Conservation (phyloP, 1,284 basidiomycete genomes). For the Kwoniella shivajii region DNA sequence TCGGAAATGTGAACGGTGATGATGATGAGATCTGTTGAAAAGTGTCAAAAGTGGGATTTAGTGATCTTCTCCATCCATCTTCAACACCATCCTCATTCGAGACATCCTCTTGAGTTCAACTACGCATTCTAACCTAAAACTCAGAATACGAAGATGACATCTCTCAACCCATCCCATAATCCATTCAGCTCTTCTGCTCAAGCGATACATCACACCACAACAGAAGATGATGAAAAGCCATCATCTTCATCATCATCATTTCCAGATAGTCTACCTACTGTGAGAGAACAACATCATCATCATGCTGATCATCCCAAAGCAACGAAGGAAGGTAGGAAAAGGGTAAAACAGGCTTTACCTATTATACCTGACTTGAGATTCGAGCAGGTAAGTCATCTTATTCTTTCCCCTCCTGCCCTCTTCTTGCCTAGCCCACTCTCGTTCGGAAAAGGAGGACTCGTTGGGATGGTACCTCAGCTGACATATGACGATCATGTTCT, state of each 20-base stretch:
- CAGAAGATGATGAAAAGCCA: not conserved
- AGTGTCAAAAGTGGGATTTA: too few relatives aligned
- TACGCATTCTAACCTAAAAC: too few relatives aligned
- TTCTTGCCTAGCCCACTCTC: too few relatives aligned
- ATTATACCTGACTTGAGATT: constrained; percentile 52
- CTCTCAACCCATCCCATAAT: constrained; percentile 47
- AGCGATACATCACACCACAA: constrained; percentile 34
- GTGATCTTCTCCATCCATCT: too few relatives aligned
- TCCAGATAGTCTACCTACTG: constrained; percentile 27
- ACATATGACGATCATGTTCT: not conserved
- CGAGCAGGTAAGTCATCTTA: constrained; percentile 46
- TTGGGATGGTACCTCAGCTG: too few relatives aligned
- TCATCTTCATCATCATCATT: constrained; percentile 25
- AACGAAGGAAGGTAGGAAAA: constrained; percentile 38
- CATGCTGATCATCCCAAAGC: constrained; percentile 16
- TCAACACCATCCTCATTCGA: too few relatives aligned
- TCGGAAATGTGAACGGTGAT: too few relatives aligned
- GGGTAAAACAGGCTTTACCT: constrained; percentile 45
- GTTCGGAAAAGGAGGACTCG: too few relatives aligned
- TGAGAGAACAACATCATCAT: constrained; percentile 13
- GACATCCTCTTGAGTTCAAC: too few relatives aligned
- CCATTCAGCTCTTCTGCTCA: constrained; percentile 34
- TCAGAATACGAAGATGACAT: too few relatives aligned
- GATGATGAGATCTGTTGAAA: too few relatives aligned
- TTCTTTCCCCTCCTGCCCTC: not conserved